Base-by-base conservation (phyloP, 2,329 filamentous ascomycete species). In the Cephalotrichum gorgonifer region DNA sequence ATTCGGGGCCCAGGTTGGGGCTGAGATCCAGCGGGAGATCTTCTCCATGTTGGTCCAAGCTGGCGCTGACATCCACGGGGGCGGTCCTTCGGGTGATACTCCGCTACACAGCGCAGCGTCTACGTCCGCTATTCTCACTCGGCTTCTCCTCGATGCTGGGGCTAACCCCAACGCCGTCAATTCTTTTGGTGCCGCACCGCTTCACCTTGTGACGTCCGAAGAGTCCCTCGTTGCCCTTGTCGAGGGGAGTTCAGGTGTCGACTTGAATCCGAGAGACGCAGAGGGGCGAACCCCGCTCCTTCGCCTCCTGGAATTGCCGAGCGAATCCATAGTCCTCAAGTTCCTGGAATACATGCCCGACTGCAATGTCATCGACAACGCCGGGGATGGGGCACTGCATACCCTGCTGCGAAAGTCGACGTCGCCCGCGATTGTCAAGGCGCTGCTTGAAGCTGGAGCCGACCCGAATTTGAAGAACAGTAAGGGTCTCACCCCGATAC, bases 221-320 rank as follows among this genome's bases (percentile, higher is more conserved):
- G 54, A 58, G 3, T 50, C 49, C 6, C 23, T 62, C 7, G 43
- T 38, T 3, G 49, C 59, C 15, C 52, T 65, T 1, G 41, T 63
- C 6, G 51, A 61, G 2, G 56, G 56, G 1, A 47, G 55, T 15
- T 55, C 52, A 1, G 43, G 60, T 20, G 51, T 64, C 30, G 58
- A 65, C 39, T 50, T 54, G n/a, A n/a, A n/a, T n/a, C n/a, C n/a
- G 9, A 46, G 30, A 22, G 44, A 46, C 2, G 12, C 11, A 4
- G 43, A 54, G 26, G 57, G 58, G 11, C 43, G 27, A 9, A 60
- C 58, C 1, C 60, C 59, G 12, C 54, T 64, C 17, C 41, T 58
- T 2, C 14, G 22, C 8, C 4, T 41, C 6, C 6, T 57, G 14
- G 3, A 27, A 2, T 1, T 1, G 3, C 5, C 28, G 20, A 2